These are phyloP conservation scores for Amoebophrya sp. DNA, from an alignment of 169 alveolate species.

Conservation along the genomic window DNA sequence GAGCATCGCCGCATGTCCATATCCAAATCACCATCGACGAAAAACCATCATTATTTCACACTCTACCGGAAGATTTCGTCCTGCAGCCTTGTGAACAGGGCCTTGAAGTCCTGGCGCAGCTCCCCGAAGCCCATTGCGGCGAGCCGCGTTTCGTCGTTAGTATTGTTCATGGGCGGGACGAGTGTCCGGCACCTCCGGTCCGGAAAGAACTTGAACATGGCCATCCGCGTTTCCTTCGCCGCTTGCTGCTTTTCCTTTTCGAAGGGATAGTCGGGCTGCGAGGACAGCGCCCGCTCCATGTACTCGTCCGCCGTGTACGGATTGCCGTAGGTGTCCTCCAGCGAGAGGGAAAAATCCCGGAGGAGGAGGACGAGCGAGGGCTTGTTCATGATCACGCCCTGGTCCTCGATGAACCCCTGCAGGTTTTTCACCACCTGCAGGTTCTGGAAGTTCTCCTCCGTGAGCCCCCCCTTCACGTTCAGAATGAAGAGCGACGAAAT, in stretches of 20 bases:
- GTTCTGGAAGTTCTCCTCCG: background rate
- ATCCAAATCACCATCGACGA: no score
- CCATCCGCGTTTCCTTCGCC: background rate
- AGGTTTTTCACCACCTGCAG: no score
- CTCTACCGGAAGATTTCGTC: background rate
- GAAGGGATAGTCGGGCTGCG: background rate
- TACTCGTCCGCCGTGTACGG: background rate
- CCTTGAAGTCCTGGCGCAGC: background rate
- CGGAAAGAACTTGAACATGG: background rate
- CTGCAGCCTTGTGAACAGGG: background rate
- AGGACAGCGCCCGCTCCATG: background rate
- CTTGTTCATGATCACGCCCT: background rate
- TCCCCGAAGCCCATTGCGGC: background rate
- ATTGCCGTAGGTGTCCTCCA: background rate
- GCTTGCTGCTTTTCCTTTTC: background rate
- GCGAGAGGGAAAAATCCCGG: background rate
- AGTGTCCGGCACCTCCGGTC: background rate
- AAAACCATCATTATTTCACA: no score
- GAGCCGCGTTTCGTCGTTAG: background rate
- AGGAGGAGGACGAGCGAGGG: background rate
- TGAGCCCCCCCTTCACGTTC: background rate
- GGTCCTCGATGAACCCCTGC: background rate
- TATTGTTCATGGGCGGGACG: background rate
- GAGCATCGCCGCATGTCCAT: no score
- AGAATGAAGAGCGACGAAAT: background rate